These are phyloP conservation scores for Naganishia antarctica DNA, from an alignment of 768 basidiomycete genomes.

Conservation along the genomic window DNA sequence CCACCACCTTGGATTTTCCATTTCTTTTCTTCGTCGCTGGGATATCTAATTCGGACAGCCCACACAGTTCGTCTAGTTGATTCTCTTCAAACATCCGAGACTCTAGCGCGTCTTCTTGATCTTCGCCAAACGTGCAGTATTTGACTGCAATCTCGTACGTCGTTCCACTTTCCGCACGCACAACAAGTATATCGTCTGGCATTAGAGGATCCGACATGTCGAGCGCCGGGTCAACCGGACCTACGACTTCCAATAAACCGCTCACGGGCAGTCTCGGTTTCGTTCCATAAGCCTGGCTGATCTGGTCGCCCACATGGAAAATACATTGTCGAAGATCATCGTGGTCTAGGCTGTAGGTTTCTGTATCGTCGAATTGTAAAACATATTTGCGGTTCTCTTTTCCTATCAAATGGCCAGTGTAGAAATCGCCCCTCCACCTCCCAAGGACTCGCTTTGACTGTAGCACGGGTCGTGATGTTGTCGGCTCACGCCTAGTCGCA, in stretches of 20 bases:
- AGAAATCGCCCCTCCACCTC: conserved; percentile 7
- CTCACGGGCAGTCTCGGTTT: not conserved
- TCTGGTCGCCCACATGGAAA: conserved; percentile 3
- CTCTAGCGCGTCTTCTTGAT: conserved; percentile 9
- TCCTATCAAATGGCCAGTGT: conserved; percentile 8
- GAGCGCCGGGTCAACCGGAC: not conserved
- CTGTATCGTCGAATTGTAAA: not conserved
- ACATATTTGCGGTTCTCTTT: conserved; percentile 1
- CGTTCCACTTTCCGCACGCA: conserved; percentile 4
- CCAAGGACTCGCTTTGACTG: conserved; percentile 2
- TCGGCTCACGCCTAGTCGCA: conserved; percentile 1
- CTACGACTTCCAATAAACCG: conserved; percentile 3
- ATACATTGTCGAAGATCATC: conserved; percentile 18
- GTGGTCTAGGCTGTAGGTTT: not conserved
- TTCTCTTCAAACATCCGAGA: not conserved
- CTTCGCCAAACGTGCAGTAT: conserved; percentile 5
- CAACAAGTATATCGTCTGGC: conserved; percentile 3
- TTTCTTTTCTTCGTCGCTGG: not conserved
- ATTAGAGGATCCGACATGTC: conserved; percentile 10
- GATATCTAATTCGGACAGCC: not conserved
- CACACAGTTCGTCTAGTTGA: not conserved
- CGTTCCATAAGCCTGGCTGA: not conserved
- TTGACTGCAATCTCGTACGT: conserved; percentile 4
- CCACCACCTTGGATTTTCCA: not conserved
- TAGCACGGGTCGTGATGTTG: not conserved